These are phyloP conservation scores for Uromyces viciae-fabae DNA, from an alignment of 1,284 basidiomycete species.

Conservation along the genomic window DNA sequence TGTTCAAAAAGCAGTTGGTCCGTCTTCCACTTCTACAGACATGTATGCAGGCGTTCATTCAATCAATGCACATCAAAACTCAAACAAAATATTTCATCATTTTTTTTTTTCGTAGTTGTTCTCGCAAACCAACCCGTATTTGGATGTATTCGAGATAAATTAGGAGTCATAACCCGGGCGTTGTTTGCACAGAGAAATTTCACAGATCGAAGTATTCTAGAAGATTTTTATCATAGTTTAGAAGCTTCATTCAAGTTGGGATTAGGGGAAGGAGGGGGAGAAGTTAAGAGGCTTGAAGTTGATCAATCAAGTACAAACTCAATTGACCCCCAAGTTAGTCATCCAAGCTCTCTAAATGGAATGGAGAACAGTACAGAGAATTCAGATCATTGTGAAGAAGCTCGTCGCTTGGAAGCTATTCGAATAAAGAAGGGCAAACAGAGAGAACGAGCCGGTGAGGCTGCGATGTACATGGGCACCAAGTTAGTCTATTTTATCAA, in stretches of 20 bases:
- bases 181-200: slow-evolving; percentile 68
- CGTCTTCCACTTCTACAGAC: too few relatives aligned
- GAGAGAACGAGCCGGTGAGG: slow-evolving; percentile 49
- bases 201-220: slow-evolving; percentile 50
- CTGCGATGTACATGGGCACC: slow-evolving; percentile 45
- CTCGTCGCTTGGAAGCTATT: neutral
- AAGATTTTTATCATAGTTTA: slow-evolving; percentile 54
- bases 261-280: slow-evolving; percentile 49
- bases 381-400: neutral
- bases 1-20: slow-evolving; percentile 96
- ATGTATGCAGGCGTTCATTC: too few relatives aligned
- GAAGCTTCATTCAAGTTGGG: slow-evolving; percentile 48
- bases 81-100: neutral
- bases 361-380: slow-evolving; percentile 46
- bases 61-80: neutral
- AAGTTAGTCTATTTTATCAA: slow-evolving; percentile 34
- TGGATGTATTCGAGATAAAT: slow-evolving; percentile 65
- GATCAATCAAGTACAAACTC: slow-evolving; percentile 62
- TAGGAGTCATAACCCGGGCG: slow-evolving; percentile 90
- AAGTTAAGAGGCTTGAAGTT: slow-evolving; percentile 32
- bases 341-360: slow-evolving; percentile 50
- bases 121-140: slow-evolving; percentile 50
- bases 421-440: slow-evolving; percentile 29
- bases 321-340: neutral
- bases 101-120: slow-evolving; percentile 45